Evolutionary conservation across 2,329 filamentous ascomycete species (phyloP).

Genomic region (Monilinia polystroma): DNA sequence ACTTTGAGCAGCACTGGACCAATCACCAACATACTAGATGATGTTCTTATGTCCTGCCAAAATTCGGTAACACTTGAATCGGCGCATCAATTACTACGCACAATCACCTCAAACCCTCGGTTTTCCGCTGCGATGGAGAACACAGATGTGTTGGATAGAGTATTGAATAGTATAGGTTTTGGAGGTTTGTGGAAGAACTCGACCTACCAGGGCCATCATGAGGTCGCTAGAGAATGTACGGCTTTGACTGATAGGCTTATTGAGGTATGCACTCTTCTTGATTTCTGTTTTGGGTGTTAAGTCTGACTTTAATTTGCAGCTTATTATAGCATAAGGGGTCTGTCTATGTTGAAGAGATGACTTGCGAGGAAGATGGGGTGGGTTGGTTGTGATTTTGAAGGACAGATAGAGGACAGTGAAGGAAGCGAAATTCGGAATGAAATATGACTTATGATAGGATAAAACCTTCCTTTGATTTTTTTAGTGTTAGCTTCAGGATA

Average conservation of each 20-base stretch:
- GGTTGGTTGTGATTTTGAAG: neutral
- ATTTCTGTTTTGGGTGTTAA: neutral
- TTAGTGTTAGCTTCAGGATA: conserved; percentile 19
- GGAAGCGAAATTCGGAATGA: conserved; percentile 14
- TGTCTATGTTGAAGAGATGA: neutral
- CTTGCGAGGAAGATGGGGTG: neutral
- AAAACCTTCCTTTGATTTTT: conserved; percentile 2
- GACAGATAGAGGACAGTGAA: neutral
- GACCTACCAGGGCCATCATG: conserved; percentile 38
- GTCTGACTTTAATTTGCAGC: conserved; percentile 20
- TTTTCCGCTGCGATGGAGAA: conserved; percentile 52
- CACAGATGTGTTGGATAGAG: conserved; percentile 50
- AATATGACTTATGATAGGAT: conserved; percentile 20
- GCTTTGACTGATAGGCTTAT: conserved; percentile 37
- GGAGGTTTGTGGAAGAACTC: conserved; percentile 57
- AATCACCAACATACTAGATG: conserved; percentile 58
- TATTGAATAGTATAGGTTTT: conserved; percentile 61
- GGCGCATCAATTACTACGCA: conserved; percentile 59
- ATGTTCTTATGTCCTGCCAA: conserved; percentile 59
- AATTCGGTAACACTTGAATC: conserved; percentile 58
- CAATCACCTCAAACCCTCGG: conserved; percentile 54
- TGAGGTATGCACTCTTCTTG: conserved; percentile 32
- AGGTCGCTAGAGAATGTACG: conserved; percentile 39
- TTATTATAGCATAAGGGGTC: conserved; percentile 25
- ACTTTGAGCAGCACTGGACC: conserved; percentile 50